Evolutionary conservation across 2,329 filamentous ascomycete species (phyloP).

Genomic region (Apiospora arundinis): DNA sequence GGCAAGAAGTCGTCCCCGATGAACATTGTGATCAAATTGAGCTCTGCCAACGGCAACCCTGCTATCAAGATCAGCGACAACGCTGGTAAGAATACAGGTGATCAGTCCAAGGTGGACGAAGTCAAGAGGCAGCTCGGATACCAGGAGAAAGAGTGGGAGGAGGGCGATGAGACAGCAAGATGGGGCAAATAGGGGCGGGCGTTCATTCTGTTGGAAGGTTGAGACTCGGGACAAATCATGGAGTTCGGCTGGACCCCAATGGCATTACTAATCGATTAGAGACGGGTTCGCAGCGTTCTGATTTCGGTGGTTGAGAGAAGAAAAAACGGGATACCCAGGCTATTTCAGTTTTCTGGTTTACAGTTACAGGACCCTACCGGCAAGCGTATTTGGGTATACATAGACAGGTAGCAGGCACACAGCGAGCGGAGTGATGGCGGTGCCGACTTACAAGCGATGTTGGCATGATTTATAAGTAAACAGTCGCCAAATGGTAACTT

Average conservation of each 20-base stretch:
- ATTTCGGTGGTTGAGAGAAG: conserved; percentile 14
- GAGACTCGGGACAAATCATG: not conserved
- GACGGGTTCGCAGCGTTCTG: conserved; percentile 12
- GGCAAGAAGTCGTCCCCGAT: conserved; percentile 86
- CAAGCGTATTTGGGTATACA: not conserved
- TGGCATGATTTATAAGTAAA: not conserved
- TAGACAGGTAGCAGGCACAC: not conserved
- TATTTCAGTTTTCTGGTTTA: not conserved
- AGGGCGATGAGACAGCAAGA: conserved; percentile 81
- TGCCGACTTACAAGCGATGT: not conserved
- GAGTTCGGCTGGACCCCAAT: not conserved
- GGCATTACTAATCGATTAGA: conserved; percentile 1
- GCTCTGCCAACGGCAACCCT: conserved; percentile 78
- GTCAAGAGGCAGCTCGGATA: conserved; percentile 91
- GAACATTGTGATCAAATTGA: conserved; percentile 98
- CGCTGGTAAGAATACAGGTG: conserved; percentile 91
- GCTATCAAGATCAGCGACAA: conserved; percentile 96
- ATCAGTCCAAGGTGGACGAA: conserved; percentile 76
- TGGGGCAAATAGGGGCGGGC: conserved; percentile 64
- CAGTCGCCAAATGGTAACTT: not conserved
- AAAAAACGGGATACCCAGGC: conserved; percentile 15
- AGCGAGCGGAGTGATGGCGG: not conserved
- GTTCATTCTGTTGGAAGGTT: not conserved
- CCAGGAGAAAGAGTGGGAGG: conserved; percentile 81
- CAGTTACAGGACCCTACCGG: not conserved